Conservation (phyloP, 805 yeast genomes). For the Pichia insulana region DNA sequence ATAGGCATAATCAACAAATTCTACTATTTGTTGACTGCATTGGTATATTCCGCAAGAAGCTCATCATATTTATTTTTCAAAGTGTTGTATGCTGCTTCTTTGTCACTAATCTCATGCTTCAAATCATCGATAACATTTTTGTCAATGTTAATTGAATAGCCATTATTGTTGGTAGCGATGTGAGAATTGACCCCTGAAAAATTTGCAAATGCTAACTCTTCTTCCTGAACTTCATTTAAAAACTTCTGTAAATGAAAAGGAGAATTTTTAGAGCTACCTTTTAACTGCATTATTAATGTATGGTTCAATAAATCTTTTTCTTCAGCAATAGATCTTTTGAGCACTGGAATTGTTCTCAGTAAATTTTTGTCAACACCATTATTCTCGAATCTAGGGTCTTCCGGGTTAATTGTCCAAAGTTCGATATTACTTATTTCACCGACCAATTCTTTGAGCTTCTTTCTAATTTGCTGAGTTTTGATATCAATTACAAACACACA, state of each 20-base stretch:
- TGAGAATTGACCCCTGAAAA: slow-evolving; percentile 33
- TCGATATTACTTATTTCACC: slow-evolving; percentile 22
- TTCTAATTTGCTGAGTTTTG: slow-evolving; percentile 57
- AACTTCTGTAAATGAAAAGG: slow-evolving; percentile 38
- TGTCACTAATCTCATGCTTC: slow-evolving; percentile 8
- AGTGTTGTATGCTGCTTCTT: slow-evolving; percentile 4
- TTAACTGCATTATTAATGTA: slow-evolving; percentile 33
- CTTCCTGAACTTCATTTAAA: slow-evolving; percentile 38
- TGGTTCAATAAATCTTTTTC: slow-evolving; percentile 33
- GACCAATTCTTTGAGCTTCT: slow-evolving; percentile 36
- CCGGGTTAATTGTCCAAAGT: slow-evolving; percentile 14
- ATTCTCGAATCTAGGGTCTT: slow-evolving; percentile 13
- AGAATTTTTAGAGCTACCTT: slow-evolving; percentile 9
- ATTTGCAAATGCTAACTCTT: slow-evolving; percentile 45
- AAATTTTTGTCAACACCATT: slow-evolving; percentile 26
- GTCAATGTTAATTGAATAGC: slow-evolving; percentile 5
- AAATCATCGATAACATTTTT: slow-evolving; percentile 4
- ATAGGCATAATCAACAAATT: too few species aligned
- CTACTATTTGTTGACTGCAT: slow-evolving; percentile 7
- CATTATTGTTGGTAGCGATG: not conserved
- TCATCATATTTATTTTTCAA: slow-evolving; percentile 14
- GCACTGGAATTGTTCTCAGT: slow-evolving; percentile 45
- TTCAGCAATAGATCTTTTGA: slow-evolving; percentile 52
- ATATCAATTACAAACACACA: slow-evolving; percentile 60
- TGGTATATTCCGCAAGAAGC: slow-evolving; percentile 11